Evolutionary conservation across 2,329 filamentous ascomycete species (phyloP).

Genomic region (Nigrospora sphaerica): DNA sequence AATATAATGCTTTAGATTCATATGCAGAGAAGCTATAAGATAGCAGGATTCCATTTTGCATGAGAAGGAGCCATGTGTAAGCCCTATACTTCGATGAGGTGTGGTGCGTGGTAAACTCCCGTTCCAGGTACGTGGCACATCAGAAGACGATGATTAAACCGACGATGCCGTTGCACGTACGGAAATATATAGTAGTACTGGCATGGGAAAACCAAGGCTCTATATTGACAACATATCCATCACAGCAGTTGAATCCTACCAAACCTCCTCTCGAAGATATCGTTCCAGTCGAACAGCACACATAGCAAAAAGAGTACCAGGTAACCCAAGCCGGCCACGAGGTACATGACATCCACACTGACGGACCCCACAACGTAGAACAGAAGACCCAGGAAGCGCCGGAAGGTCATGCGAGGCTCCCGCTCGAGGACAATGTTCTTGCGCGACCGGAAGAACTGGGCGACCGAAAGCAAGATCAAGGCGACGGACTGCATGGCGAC

Average conservation of each 20-base stretch:
- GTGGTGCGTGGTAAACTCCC: no score
- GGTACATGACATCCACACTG: slow-evolving; percentile 7
- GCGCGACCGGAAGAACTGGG: slow-evolving; percentile 6
- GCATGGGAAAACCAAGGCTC: no score
- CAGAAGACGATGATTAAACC: no score
- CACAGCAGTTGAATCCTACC: slow-evolving; percentile 6
- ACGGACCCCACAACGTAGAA: slow-evolving; percentile 6
- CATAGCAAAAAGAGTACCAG: slow-evolving; percentile 5
- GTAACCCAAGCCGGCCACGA: slow-evolving; percentile 7
- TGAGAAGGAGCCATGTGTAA: no score
- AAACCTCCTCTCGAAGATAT: slow-evolving; percentile 5
- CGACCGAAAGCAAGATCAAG: slow-evolving; percentile 3
- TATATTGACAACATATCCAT: neutral
- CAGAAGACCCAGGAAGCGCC: slow-evolving; percentile 2
- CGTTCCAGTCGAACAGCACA: slow-evolving; percentile 6
- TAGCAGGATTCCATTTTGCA: no score
- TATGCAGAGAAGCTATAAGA: no score
- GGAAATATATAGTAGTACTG: no score
- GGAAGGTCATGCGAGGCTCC: slow-evolving; percentile 2
- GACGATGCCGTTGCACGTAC: no score
- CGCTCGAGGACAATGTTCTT: slow-evolving; percentile 1
- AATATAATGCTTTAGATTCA: no score
- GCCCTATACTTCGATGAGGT: no score
- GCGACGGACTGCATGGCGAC: slow-evolving; percentile 2
- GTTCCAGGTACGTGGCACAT: no score